Evolutionary conservation across 202 grass and related monocot genomes (phyloP).

Genomic region (Elaeis oleifera): DNA sequence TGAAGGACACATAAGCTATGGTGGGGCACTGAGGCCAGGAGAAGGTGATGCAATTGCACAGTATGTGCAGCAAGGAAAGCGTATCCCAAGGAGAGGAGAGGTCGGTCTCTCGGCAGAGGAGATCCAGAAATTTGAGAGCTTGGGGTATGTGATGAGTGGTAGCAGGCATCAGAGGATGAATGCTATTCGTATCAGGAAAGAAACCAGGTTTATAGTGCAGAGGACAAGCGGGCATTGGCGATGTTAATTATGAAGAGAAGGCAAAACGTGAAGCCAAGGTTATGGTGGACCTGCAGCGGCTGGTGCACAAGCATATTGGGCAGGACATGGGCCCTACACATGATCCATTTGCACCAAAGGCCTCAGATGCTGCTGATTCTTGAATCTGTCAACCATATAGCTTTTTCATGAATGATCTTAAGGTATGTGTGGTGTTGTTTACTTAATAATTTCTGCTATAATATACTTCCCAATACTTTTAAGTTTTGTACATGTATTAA

Average conservation of each 20-base stretch:
- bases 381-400: constrained; percentile 8
- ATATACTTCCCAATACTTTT: too few species aligned
- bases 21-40: constrained; percentile 85
- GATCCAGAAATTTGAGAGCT: constrained; percentile 79
- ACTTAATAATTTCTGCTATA: too few species aligned
- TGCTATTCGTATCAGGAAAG: constrained; percentile 94
- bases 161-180: constrained; percentile 99
- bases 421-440: too few species aligned
- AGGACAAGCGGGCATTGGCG: constrained; percentile 89
- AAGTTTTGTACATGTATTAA: too few species aligned
- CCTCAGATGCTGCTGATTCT: constrained; percentile 34
- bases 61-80: constrained; percentile 94
- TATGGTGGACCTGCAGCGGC: constrained; percentile 91
- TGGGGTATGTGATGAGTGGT: constrained; percentile 97
- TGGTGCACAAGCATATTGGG: constrained; percentile 79
- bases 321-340: constrained; percentile 54
- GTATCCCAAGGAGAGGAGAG: constrained; percentile 96
- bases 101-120: constrained; percentile 89
- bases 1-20: constrained; percentile 89
- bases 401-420: too few species aligned
- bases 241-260: constrained; percentile 99
- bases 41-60: constrained; percentile 99
- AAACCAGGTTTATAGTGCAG: constrained; percentile 98
- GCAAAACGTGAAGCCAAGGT: constrained; percentile 83
- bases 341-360: constrained; percentile 69